Evolutionary conservation across 2,329 filamentous ascomycete genomes (phyloP), one percentile per base, ranked within the genome.

Genomic region (Hymenoscyphus occultus): DNA sequence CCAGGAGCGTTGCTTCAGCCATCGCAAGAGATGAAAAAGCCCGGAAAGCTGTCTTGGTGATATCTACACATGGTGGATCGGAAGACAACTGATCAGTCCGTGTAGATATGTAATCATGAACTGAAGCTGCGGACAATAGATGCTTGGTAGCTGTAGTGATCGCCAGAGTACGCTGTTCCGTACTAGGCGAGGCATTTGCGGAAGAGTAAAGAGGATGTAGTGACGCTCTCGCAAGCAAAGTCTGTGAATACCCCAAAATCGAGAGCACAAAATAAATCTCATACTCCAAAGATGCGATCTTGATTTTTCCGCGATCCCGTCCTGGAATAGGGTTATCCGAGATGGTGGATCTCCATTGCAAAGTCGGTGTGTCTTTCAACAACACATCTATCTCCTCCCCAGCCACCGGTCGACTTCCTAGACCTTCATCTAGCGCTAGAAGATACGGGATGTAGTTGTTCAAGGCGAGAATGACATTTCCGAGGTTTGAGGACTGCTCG

Each of bases 1-100:
- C 92, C 1, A 97, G 84, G 1, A 98, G 83, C 0, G 93, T 97
- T 0, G 93, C 93, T 78, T 97, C 94, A 1, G 93, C 92, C 39
- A 95, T 82, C 0, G 92, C 87, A 2, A 97, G 82, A 12, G 83
- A 84, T 3, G 85, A 80, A 63, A 91, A 82, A 0, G 83, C 85
- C 61, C 83, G 80, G 16, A 84, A 79, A 7, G 81, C 82, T 1
- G 82, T 74, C 6, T 84, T 81, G 1, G 82, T 74, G 22, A 88
- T 80, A 72, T 89, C 85, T 2, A 80, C 76, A 70, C 81, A 84
- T 0, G 84, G 82, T 32, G 75, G 70, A 19, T 71, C 63, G 48
- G 70, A 71, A 5, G 74, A 72, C 60, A 81, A 68, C 45, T 76
- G 42, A 61, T 85, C 82, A 63, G 86, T 79, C 39, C 86, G 84